phyloP scores from a whole-genome alignment of 2,329 filamentous ascomycete species.

The Epichloe typhina region DNA sequence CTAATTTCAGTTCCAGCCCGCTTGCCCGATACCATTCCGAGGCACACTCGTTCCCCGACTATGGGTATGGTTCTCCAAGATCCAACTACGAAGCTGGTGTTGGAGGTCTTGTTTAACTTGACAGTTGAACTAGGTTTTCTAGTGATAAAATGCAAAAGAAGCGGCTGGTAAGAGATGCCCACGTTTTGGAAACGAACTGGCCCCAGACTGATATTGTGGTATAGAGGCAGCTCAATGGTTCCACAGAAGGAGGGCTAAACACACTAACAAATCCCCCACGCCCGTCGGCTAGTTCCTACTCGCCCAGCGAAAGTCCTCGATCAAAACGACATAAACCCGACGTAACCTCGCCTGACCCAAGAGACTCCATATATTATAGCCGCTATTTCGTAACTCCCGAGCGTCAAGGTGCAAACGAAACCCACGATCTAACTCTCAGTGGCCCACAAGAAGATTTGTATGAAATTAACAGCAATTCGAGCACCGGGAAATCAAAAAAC shows the following conservation, averaged over 20 bases:
- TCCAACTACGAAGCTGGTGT: background rate
- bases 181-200: background rate
- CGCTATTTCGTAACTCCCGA: background rate
- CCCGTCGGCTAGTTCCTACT: background rate
- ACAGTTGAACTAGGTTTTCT: conserved; percentile 11
- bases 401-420: background rate
- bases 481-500: background rate
- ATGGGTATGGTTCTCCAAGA: conserved; percentile 21
- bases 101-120: background rate
- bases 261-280: conserved; percentile 2
- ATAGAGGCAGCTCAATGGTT: conserved; percentile 4
- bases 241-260: conserved; percentile 3
- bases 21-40: conserved; percentile 22
- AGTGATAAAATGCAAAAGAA: conserved; percentile 10
- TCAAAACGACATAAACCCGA: conserved; percentile 1
- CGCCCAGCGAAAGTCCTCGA: background rate
- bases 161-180: conserved; percentile 12
- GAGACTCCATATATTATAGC: background rate
- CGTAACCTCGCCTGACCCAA: background rate
- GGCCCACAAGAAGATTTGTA: conserved; percentile 1
- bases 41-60: conserved; percentile 27
- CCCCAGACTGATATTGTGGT: background rate
- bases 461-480: conserved; percentile 1
- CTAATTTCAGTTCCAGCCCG: conserved; percentile 13
- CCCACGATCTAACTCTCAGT: background rate